phyloP scores from a whole-genome alignment of 176 grass and related monocot species.

The Puccinellia tenuiflora region DNA sequence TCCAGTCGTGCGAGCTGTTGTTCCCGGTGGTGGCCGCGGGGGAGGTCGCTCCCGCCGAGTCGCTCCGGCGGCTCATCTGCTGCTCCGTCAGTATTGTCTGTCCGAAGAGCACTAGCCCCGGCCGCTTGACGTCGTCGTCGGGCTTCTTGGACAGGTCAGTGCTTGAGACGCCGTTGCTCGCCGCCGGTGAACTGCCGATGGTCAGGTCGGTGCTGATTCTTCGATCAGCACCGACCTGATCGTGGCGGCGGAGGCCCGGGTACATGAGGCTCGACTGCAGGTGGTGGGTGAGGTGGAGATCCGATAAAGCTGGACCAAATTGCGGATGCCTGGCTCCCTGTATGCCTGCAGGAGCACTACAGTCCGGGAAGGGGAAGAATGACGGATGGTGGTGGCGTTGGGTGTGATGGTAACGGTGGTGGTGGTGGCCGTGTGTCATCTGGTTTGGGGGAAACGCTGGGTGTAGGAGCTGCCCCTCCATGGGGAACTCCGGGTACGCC shows the following conservation, averaged over 20 bases:
- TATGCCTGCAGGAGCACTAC: constrained; percentile 78
- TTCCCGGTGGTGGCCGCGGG: constrained; percentile 8
- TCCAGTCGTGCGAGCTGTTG: constrained; percentile 29
- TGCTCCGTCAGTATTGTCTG: constrained; percentile 70
- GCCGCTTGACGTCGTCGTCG: constrained; percentile 20
- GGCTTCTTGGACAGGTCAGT: constrained; percentile 30
- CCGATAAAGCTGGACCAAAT: constrained; percentile 64
- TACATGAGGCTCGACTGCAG: constrained; percentile 51
- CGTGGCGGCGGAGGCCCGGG: constrained; percentile 18
- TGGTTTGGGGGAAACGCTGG: constrained; percentile 31
- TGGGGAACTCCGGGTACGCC: constrained; percentile 45
- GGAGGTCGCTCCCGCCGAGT: constrained; percentile 1
- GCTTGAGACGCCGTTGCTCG: constrained; percentile 7
- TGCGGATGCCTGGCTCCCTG: constrained; percentile 98
- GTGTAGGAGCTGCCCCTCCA: constrained; percentile 54
- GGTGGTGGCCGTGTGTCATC: constrained; percentile 8
- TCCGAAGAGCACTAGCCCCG: constrained; percentile 74
- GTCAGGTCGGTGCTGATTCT: constrained; percentile 45
- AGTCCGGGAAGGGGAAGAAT: constrained; percentile 41
- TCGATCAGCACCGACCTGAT: not conserved
- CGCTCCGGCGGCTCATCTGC: constrained; percentile 44
- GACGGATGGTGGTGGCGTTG: constrained; percentile 13
- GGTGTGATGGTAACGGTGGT: not conserved
- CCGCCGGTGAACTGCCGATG: constrained; percentile 20
- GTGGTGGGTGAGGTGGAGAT: constrained; percentile 53